Evolutionary conservation across 148 eudicot genomes (phyloP).

Genomic region (Rhododendron simsii): DNA sequence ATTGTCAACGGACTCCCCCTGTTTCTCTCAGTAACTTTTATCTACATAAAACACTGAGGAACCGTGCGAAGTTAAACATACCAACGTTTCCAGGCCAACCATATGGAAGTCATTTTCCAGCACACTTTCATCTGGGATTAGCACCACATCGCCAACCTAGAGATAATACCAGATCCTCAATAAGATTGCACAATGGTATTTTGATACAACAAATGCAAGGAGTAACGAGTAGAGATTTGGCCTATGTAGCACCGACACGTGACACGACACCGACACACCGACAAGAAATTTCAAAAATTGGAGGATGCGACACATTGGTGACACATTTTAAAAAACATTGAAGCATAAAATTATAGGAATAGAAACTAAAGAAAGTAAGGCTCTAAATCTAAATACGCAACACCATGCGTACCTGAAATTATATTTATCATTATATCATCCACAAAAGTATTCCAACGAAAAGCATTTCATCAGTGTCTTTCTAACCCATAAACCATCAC

Average conservation of each 20-base stretch:
- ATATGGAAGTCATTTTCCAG: slow-evolving; percentile 40
- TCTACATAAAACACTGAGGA: background rate
- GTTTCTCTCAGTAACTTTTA: background rate
- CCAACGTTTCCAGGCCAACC: slow-evolving; percentile 69
- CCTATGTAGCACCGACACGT: background rate
- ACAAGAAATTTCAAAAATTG: background rate
- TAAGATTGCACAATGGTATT: slow-evolving; percentile 1
- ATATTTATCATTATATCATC: background rate
- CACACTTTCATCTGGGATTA: slow-evolving; percentile 50
- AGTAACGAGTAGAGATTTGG: background rate
- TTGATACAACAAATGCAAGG: background rate
- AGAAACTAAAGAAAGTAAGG: background rate
- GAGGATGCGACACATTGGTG: background rate
- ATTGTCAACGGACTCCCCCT: background rate
- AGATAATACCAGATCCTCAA: background rate
- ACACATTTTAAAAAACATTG: background rate
- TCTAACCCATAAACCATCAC: background rate
- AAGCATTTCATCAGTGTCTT: background rate
- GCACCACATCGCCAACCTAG: slow-evolving; percentile 82
- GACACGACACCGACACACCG: background rate
- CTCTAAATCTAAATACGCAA: background rate
- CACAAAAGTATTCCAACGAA: background rate
- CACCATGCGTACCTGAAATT: background rate
- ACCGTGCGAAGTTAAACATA: slow-evolving; percentile 21
- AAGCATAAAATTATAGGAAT: background rate